A percentile compares a stretch with the other conserved stretches of the same genome.
These are phyloP conservation scores for Neofusicoccum parvum DNA, from an alignment of 2,329 filamentous ascomycete species.

Conservation along the genomic window DNA sequence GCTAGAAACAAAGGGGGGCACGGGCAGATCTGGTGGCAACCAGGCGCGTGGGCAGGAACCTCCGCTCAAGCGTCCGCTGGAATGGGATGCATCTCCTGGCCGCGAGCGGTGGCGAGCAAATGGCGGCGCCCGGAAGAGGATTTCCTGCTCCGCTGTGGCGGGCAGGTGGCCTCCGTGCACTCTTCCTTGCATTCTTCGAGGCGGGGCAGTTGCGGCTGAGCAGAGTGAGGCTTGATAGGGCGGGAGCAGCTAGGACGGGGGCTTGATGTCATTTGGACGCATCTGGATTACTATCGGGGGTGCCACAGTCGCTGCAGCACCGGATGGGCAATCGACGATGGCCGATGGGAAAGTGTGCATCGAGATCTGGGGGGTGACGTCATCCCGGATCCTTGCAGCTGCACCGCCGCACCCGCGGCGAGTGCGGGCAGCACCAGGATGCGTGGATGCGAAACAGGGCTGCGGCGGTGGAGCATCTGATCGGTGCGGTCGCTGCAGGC, in stretches of 20 bases:
- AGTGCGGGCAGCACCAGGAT: neutral
- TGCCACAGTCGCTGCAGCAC: slow-evolving; percentile 5
- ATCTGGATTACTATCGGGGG: slow-evolving; percentile 5
- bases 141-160: neutral
- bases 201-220: slow-evolving; percentile 3
- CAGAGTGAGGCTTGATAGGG: neutral
- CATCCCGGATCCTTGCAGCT: neutral
- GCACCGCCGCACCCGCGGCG: neutral
- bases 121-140: neutral
- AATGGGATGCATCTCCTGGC: no score
- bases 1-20: neutral
- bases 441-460: neutral
- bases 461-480: slow-evolving; percentile 2
- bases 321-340: slow-evolving; percentile 14
- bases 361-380: slow-evolving; percentile 8
- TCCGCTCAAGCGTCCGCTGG: no score
- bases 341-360: slow-evolving; percentile 7
- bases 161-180: neutral
- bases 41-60: neutral
- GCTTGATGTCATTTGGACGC: slow-evolving; percentile 10
- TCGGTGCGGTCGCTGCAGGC: neutral
- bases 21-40: neutral
- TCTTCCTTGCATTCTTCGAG: slow-evolving; percentile 1
- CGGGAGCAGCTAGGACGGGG: neutral
- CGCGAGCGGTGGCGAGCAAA: no score